phyloP scores from a whole-genome alignment of 768 basidiomycete genomes.

The Russula vinacea region DNA sequence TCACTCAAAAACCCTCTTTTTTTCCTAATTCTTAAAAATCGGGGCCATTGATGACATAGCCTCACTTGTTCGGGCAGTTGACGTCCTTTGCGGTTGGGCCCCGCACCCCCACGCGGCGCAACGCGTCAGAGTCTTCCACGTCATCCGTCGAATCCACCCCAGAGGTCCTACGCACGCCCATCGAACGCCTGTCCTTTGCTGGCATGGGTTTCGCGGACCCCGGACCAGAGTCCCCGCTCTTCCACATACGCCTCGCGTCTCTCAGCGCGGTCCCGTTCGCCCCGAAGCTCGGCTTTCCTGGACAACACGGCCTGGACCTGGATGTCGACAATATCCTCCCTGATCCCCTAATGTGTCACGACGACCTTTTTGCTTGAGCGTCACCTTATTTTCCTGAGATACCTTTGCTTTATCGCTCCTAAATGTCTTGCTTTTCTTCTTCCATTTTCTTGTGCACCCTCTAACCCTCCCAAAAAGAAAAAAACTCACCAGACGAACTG shows the following conservation, averaged over 20 bases:
- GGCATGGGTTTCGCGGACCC: slow-evolving; percentile 29
- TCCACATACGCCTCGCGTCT: slow-evolving; percentile 22
- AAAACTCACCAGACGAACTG: not conserved
- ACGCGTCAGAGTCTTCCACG: slow-evolving; percentile 25
- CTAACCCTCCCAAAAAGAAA: slow-evolving; percentile 4
- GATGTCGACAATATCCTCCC: slow-evolving; percentile 8
- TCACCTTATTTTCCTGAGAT: slow-evolving; percentile 8
- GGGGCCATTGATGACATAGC: not conserved
- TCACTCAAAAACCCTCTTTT: not conserved
- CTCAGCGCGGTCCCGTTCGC: slow-evolving; percentile 6
- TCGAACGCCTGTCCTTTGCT: slow-evolving; percentile 26
- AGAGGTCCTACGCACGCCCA: slow-evolving; percentile 26
- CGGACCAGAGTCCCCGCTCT: slow-evolving; percentile 19
- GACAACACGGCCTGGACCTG: not conserved
- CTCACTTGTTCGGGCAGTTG: slow-evolving; percentile 9
- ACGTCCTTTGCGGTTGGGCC: slow-evolving; percentile 23
- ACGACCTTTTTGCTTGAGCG: slow-evolving; percentile 30
- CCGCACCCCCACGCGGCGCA: slow-evolving; percentile 36
- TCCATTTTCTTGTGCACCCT: slow-evolving; percentile 7
- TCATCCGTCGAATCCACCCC: slow-evolving; percentile 30
- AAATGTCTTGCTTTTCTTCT: slow-evolving; percentile 12
- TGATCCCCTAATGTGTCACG: slow-evolving; percentile 22
- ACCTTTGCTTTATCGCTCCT: slow-evolving; percentile 12
- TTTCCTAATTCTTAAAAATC: not conserved
- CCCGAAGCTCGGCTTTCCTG: slow-evolving; percentile 10